A percentile compares a stretch with the other conserved stretches of the same genome.
Evolutionary conservation across 2,329 filamentous ascomycete genomes (phyloP).

Genomic region (Nothophoma quercina): DNA sequence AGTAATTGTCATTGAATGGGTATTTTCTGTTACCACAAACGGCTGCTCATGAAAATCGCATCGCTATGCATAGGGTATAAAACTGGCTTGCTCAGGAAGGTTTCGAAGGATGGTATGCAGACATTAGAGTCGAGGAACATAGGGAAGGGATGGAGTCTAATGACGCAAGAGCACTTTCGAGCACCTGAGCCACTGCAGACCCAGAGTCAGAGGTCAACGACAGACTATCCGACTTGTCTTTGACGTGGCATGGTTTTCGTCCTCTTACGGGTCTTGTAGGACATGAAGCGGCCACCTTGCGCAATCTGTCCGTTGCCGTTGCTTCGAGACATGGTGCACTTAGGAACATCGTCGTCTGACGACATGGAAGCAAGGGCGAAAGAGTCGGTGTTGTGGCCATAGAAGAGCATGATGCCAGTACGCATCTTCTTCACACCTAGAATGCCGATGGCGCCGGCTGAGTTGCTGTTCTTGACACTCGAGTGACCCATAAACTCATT

Average conservation of each 20-base stretch:
- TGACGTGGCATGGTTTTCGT: slow-evolving; percentile 25
- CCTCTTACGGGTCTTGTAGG: slow-evolving; percentile 42
- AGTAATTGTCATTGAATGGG: neutral
- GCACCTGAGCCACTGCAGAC: neutral
- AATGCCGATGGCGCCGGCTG: slow-evolving; percentile 87
- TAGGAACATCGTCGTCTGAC: slow-evolving; percentile 74
- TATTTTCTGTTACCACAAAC: too few species aligned
- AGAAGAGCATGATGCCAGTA: slow-evolving; percentile 83
- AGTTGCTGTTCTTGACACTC: slow-evolving; percentile 79
- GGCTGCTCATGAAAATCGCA: too few species aligned
- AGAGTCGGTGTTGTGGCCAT: slow-evolving; percentile 94
- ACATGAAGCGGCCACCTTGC: slow-evolving; percentile 63
- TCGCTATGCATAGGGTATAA: slow-evolving; percentile 20
- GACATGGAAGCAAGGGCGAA: slow-evolving; percentile 90
- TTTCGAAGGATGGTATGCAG: neutral
- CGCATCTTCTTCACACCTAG: slow-evolving; percentile 86
- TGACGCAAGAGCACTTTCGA: neutral
- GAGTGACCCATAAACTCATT: slow-evolving; percentile 95
- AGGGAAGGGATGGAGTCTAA: neutral
- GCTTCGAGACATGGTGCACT: slow-evolving; percentile 87
- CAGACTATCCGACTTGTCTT: slow-evolving; percentile 5
- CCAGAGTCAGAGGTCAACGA: neutral
- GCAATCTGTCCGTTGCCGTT: slow-evolving; percentile 61
- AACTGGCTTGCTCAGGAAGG: neutral
- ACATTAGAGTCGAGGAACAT: neutral